Conservation (phyloP, 495 filamentous ascomycete genomes). For the Amphirosellinia nigrospora region DNA sequence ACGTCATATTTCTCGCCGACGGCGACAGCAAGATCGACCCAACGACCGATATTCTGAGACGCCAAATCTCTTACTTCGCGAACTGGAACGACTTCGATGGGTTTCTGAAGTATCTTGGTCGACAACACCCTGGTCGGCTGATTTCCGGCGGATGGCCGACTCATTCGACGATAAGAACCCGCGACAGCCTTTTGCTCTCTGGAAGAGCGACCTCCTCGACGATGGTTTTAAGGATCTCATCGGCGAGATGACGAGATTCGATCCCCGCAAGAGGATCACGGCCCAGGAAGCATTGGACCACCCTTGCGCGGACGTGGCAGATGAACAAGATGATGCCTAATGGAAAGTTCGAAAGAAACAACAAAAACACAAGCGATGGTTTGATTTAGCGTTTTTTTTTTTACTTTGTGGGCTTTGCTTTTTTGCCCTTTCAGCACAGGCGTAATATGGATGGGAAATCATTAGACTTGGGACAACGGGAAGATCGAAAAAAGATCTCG, state of each 20-base stretch:
- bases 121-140: slow-evolving; percentile 43
- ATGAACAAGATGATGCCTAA: not conserved
- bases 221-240: slow-evolving; percentile 50
- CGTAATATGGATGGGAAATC: slow-evolving; percentile 11
- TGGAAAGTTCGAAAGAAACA: not conserved
- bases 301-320: slow-evolving; percentile 36
- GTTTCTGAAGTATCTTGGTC: slow-evolving; percentile 44
- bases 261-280: slow-evolving; percentile 41
- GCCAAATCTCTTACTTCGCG: slow-evolving; percentile 58
- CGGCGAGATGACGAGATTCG: slow-evolving; percentile 45
- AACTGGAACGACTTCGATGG: slow-evolving; percentile 47
- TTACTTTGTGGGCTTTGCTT: not conserved
- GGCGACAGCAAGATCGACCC: slow-evolving; percentile 53
- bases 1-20: slow-evolving; percentile 51
- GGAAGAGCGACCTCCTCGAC: slow-evolving; percentile 44
- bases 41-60: slow-evolving; percentile 49
- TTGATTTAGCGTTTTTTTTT: not conserved
- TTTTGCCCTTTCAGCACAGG: slow-evolving; percentile 3
- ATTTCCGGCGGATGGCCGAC: slow-evolving; percentile 38
- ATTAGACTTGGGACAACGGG: slow-evolving; percentile 16
- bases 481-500: not conserved
- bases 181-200: slow-evolving; percentile 42
- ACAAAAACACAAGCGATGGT: not conserved
- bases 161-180: slow-evolving; percentile 46
- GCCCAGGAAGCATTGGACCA: slow-evolving; percentile 42